phyloP scores from a whole-genome alignment of 2,329 filamentous ascomycete genomes.

The Claviceps maximensis region DNA sequence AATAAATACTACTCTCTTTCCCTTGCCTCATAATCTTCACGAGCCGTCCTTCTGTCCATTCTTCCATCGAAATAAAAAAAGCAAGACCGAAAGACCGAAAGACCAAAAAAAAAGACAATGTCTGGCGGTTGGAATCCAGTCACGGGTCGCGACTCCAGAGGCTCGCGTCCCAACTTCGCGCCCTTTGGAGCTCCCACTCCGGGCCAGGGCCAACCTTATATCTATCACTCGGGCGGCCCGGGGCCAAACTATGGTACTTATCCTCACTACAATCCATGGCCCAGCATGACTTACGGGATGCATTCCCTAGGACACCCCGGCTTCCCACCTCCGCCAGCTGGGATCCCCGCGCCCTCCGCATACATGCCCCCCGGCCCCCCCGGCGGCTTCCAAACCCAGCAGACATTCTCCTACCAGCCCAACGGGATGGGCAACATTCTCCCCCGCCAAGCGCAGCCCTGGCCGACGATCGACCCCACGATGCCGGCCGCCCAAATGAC shows the following conservation, averaged over 20 bases:
- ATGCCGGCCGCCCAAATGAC: conserved; percentile 41
- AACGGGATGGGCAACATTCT: conserved; percentile 23
- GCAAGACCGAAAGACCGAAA: not conserved
- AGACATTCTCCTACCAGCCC: conserved; percentile 22
- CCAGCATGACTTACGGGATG: conserved; percentile 16
- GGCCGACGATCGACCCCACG: conserved; percentile 28
- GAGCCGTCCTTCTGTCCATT: not conserved
- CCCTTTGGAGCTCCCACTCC: conserved; percentile 21
- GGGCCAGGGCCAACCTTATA: conserved; percentile 24
- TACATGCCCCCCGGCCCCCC: conserved; percentile 1
- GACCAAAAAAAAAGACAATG: not conserved
- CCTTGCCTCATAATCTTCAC: too few species aligned
- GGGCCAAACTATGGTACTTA: conserved; percentile 19
- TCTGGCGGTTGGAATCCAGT: conserved; percentile 26
- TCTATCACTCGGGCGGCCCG: conserved; percentile 23
- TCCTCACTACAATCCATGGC: conserved; percentile 11
- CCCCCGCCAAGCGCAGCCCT: conserved; percentile 26
- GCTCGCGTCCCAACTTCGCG: conserved; percentile 18
- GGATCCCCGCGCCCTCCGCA: not conserved
- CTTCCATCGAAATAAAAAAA: not conserved
- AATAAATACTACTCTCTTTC: not conserved
- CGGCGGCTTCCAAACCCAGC: conserved; percentile 15
- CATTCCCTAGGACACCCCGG: conserved; percentile 10
- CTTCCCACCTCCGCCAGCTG: not conserved
- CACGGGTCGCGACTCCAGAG: conserved; percentile 23